Conservation (phyloP, 345 rosid genomes). For the Kernera saxatilis region DNA sequence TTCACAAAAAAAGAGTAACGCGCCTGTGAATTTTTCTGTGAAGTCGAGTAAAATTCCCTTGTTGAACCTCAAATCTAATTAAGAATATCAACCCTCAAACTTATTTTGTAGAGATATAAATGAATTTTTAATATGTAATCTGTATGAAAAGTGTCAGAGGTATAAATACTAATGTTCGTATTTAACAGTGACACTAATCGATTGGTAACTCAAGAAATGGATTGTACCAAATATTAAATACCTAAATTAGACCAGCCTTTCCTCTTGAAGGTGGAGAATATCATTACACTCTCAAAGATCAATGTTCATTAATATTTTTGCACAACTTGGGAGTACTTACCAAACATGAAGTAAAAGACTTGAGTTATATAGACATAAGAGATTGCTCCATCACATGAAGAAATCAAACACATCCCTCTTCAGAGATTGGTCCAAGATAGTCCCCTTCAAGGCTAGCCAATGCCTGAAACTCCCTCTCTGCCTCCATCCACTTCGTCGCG, state of each 20-base stretch:
- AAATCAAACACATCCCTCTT: slow-evolving; percentile 1
- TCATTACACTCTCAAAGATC: neutral
- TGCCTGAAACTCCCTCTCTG: slow-evolving; percentile 80
- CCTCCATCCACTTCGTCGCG: slow-evolving; percentile 74
- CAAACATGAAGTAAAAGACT: neutral
- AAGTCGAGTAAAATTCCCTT: too few relatives aligned
- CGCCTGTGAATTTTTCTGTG: too few relatives aligned
- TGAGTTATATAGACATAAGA: neutral
- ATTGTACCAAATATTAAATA: neutral
- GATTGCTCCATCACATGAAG: neutral
- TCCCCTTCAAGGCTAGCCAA: slow-evolving; percentile 79
- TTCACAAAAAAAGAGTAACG: too few relatives aligned
- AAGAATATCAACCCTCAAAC: too few relatives aligned
- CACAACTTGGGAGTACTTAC: neutral
- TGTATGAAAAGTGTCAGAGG: too few relatives aligned
- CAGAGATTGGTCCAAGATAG: slow-evolving; percentile 59
- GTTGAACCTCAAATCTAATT: too few relatives aligned
- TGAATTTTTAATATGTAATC: too few relatives aligned
- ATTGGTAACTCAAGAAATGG: neutral
- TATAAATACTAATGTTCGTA: too few relatives aligned
- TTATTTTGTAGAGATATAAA: too few relatives aligned
- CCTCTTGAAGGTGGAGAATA: neutral
- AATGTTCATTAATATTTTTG: neutral
- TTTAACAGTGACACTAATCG: neutral
- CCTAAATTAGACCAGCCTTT: neutral